phyloP scores from a whole-genome alignment of 192 early-diverging fungal species.

The Entomortierella chlamydospora region DNA sequence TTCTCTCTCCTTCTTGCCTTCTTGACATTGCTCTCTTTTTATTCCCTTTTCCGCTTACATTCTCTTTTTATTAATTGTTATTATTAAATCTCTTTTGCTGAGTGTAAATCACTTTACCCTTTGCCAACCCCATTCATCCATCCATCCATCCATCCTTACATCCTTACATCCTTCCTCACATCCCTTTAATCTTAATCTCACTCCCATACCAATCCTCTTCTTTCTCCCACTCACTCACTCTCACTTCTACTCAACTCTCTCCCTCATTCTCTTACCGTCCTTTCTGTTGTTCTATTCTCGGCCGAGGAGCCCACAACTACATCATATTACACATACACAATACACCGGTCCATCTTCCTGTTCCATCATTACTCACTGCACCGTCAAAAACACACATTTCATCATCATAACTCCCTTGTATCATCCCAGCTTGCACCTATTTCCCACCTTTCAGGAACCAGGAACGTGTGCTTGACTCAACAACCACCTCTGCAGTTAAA shows the following conservation, averaged over 20 bases:
- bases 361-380: too few relatives aligned
- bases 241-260: too few relatives aligned
- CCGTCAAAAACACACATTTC: too few relatives aligned
- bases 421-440: neutral
- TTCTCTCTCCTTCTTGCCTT: neutral
- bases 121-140: too few relatives aligned
- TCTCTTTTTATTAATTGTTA: neutral
- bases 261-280: too few relatives aligned
- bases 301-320: neutral
- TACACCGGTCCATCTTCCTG: too few relatives aligned
- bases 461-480: slow-evolving; percentile 4
- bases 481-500: neutral
- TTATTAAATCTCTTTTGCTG: neutral
- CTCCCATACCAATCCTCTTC: too few relatives aligned
- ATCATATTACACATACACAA: too few relatives aligned
- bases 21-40: neutral
- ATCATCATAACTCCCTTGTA: neutral
- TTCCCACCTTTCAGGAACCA: slow-evolving; percentile 13
- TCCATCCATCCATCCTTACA: neutral
- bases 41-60: neutral
- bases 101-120: too few relatives aligned
- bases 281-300: neutral
- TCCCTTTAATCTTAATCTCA: neutral
- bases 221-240: too few relatives aligned
- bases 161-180: neutral